Evolutionary conservation across 2,329 filamentous ascomycete genomes (phyloP).

Genomic region (Trichoderma atrobrunneum): DNA sequence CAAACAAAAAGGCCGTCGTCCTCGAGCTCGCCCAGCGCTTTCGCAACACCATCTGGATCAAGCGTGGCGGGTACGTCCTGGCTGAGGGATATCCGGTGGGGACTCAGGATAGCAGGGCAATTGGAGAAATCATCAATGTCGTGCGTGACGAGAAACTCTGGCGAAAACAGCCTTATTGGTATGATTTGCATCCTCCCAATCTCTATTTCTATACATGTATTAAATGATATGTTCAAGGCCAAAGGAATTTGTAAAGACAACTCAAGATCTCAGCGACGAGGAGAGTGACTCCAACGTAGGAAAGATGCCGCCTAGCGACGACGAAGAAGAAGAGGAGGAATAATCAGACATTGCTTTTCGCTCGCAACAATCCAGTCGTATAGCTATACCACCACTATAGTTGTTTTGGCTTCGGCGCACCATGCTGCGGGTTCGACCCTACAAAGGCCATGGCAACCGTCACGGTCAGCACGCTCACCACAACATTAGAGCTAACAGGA

Average conservation of each 20-base stretch:
- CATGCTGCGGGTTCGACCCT: slow-evolving; percentile 41
- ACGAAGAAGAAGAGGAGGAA: slow-evolving; percentile 60
- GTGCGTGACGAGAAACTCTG: slow-evolving; percentile 88
- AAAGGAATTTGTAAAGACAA: slow-evolving; percentile 69
- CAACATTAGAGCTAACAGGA: slow-evolving; percentile 52
- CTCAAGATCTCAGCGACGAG: slow-evolving; percentile 62
- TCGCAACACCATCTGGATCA: slow-evolving; percentile 91
- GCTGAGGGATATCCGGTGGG: slow-evolving; percentile 65
- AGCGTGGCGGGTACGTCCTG: slow-evolving; percentile 81
- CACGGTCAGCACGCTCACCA: slow-evolving; percentile 67
- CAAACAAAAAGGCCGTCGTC: slow-evolving; percentile 63
- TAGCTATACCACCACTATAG: background rate
- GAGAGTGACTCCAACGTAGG: slow-evolving; percentile 78
- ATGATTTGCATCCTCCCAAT: slow-evolving; percentile 25
- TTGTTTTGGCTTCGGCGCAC: background rate
- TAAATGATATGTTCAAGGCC: slow-evolving; percentile 55
- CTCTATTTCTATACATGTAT: background rate
- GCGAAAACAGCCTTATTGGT: slow-evolving; percentile 90
- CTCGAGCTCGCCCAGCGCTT: slow-evolving; percentile 83
- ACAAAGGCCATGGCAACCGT: slow-evolving; percentile 64
- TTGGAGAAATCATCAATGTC: slow-evolving; percentile 88
- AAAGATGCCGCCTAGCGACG: slow-evolving; percentile 79
- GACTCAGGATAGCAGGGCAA: slow-evolving; percentile 71
- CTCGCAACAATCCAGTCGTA: background rate
- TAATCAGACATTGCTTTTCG: slow-evolving; percentile 15